phyloP scores from a whole-genome alignment of 441 rosid species.

The Gossypium trilobum region DNA sequence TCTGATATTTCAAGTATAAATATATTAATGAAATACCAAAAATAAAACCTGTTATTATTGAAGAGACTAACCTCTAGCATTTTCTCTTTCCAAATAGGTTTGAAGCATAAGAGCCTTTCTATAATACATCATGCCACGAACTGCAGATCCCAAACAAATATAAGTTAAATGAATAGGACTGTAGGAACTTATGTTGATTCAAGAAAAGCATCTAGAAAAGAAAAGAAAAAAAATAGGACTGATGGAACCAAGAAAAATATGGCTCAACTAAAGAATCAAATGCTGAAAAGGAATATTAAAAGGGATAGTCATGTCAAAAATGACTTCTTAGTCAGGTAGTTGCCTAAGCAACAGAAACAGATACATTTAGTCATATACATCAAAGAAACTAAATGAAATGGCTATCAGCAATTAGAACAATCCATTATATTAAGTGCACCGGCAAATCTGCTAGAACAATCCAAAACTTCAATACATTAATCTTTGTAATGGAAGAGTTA shows the following conservation, averaged over 20 bases:
- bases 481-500: not conserved
- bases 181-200: not conserved
- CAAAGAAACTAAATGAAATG: not conserved
- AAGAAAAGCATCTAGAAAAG: not conserved
- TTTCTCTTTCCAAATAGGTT: slow-evolving; percentile 66
- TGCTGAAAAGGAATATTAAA: not conserved
- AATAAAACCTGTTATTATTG: slow-evolving; percentile 8
- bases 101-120: slow-evolving; percentile 98
- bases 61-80: slow-evolving; percentile 52
- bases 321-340: not conserved
- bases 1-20: slow-evolving; percentile 37
- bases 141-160: slow-evolving; percentile 35
- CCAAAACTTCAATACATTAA: not conserved
- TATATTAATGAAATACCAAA: slow-evolving; percentile 21
- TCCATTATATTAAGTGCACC: not conserved
- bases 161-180: not conserved
- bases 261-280: not conserved
- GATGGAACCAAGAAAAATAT: not conserved
- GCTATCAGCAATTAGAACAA: not conserved
- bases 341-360: not conserved
- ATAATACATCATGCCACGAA: slow-evolving; percentile 99
- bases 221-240: not conserved
- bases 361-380: not conserved
- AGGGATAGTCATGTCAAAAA: not conserved
- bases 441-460: not conserved